phyloP scores from a whole-genome alignment of 108 stramenopile genomes.

The Ochromonas danica region DNA sequence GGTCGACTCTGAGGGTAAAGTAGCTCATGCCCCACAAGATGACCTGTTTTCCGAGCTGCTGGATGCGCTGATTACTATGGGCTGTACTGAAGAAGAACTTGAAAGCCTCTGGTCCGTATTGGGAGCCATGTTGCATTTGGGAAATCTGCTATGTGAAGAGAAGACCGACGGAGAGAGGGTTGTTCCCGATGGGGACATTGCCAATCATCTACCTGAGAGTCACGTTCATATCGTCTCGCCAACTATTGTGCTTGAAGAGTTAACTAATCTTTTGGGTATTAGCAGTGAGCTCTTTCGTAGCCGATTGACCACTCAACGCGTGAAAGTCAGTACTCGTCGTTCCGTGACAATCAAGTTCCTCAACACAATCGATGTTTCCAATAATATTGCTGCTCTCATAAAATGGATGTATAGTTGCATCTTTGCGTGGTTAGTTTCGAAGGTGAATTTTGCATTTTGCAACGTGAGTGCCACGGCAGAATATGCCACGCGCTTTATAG shows the following conservation, averaged over 20 bases:
- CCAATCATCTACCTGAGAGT: background rate
- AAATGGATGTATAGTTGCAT: constrained; percentile 57
- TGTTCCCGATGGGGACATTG: background rate
- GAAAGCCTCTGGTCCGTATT: constrained; percentile 47
- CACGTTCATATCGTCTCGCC: constrained; percentile 33
- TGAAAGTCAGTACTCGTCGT: constrained; percentile 21
- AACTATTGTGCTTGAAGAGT: constrained; percentile 38
- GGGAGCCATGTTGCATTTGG: constrained; percentile 54
- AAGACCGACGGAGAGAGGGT: constrained; percentile 12
- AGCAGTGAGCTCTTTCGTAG: constrained; percentile 35
- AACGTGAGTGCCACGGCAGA: background rate
- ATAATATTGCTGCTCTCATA: constrained; percentile 54
- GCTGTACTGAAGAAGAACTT: constrained; percentile 41
- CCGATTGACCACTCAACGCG: constrained; percentile 42
- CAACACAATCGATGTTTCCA: constrained; percentile 43
- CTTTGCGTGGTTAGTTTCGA: constrained; percentile 54
- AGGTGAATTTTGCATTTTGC: constrained; percentile 49
- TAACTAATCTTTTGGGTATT: constrained; percentile 46
- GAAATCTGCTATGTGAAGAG: constrained; percentile 44
- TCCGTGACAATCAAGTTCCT: constrained; percentile 37
- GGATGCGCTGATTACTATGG: constrained; percentile 51
- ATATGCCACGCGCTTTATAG: constrained; percentile 63
- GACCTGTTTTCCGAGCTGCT: constrained; percentile 67
- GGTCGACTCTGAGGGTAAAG: background rate
- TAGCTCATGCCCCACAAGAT: background rate